phyloP scores from a whole-genome alignment of 73 alveolate species.

The Stentor roeselii region DNA sequence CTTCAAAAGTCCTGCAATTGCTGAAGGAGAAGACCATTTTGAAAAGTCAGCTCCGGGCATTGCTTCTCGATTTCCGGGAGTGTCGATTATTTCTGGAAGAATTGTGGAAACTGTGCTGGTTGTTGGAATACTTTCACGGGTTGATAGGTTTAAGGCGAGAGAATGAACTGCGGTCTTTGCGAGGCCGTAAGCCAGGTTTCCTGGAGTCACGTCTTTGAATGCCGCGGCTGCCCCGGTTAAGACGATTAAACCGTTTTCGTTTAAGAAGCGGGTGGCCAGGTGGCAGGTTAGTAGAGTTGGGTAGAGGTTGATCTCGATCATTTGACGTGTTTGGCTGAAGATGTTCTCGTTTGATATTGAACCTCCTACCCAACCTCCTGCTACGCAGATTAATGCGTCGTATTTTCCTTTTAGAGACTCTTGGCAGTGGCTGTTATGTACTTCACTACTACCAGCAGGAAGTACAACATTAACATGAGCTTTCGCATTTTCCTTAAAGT shows the following conservation, averaged over 20 bases:
- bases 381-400: slow-evolving; percentile 66
- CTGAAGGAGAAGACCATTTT: slow-evolving; percentile 68
- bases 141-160: slow-evolving; percentile 62
- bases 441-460: background rate
- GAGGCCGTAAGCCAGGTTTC: slow-evolving; percentile 69
- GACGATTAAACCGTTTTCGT: slow-evolving; percentile 60
- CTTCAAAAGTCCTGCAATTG: slow-evolving; percentile 72
- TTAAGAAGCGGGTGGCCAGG: slow-evolving; percentile 59
- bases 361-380: slow-evolving; percentile 88
- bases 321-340: slow-evolving; percentile 41
- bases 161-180: slow-evolving; percentile 82
- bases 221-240: slow-evolving; percentile 83
- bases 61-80: slow-evolving; percentile 69
- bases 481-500: slow-evolving; percentile 49
- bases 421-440: background rate
- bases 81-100: slow-evolving; percentile 78
- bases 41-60: slow-evolving; percentile 82
- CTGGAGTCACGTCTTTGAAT: slow-evolving; percentile 67
- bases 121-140: slow-evolving; percentile 61
- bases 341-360: slow-evolving; percentile 56
- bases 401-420: slow-evolving; percentile 27
- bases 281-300: slow-evolving; percentile 76
- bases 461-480: slow-evolving; percentile 54
- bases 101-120: slow-evolving; percentile 63
- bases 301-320: slow-evolving; percentile 50